A percentile compares a stretch with the other conserved stretches of the same genome.
Conservation (phyloP, 1,284 basidiomycete genomes). For the Agaricales sp. region DNA sequence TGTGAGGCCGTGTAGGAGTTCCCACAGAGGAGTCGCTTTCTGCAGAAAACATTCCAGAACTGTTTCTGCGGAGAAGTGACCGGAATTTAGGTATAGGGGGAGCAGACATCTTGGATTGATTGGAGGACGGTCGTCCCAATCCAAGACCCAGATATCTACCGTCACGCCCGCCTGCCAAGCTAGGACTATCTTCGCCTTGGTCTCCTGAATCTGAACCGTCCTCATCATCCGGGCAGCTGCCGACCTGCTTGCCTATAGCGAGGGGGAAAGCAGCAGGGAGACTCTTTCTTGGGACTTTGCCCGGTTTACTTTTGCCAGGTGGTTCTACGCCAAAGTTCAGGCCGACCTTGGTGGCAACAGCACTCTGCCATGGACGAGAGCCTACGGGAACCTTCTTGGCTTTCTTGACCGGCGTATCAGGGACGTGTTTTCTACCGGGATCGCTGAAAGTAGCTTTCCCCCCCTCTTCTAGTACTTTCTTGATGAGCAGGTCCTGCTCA, state of each 20-base stretch:
- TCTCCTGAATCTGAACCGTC: conserved; percentile 38
- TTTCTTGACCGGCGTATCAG: conserved; percentile 73
- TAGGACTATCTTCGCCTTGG: conserved; percentile 45
- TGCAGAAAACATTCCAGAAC: conserved; percentile 68
- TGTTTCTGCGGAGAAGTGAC: conserved; percentile 63
- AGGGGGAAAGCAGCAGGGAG: conserved; percentile 53
- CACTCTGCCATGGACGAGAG: conserved; percentile 69
- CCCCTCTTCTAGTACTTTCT: conserved; percentile 53
- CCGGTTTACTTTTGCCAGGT: conserved; percentile 36
- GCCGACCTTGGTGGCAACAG: conserved; percentile 58
- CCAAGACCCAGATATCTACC: conserved; percentile 57
- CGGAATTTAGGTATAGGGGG: conserved; percentile 31
- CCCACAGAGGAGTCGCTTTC: conserved; percentile 49
- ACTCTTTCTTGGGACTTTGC: conserved; percentile 56
- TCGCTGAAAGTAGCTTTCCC: conserved; percentile 35
- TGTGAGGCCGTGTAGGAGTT: conserved; percentile 46
- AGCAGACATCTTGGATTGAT: conserved; percentile 19
- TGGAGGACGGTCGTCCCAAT: conserved; percentile 41
- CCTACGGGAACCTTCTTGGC: conserved; percentile 47
- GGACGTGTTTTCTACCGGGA: conserved; percentile 41
- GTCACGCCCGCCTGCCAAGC: conserved; percentile 22
- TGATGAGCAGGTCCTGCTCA: conserved; percentile 61
- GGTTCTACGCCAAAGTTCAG: conserved; percentile 27
- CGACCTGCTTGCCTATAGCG: conserved; percentile 18
- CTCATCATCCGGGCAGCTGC: conserved; percentile 23